These are phyloP conservation scores for Naganishia onofrii DNA, from an alignment of 768 basidiomycete genomes.

Conservation along the genomic window DNA sequence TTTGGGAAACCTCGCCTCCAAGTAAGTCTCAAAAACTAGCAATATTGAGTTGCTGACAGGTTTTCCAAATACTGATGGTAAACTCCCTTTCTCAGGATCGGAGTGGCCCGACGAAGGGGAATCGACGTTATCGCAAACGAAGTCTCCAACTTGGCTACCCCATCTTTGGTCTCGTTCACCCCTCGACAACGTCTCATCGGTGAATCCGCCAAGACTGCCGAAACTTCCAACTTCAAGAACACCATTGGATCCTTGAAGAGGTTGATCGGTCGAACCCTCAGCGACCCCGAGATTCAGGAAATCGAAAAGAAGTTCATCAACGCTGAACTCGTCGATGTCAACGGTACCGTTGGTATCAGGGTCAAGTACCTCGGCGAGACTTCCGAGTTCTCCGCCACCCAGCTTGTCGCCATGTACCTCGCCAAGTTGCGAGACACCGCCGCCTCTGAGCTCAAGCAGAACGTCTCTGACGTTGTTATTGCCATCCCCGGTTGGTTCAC, in stretches of 20 bases:
- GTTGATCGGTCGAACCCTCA: conserved; percentile 74
- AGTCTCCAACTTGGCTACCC: conserved; percentile 92
- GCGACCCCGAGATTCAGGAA: conserved; percentile 70
- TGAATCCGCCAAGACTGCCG: conserved; percentile 93
- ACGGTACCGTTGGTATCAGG: conserved; percentile 79
- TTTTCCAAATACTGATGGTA: conserved; percentile 31
- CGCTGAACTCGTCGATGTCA: conserved; percentile 77
- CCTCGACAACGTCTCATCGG: conserved; percentile 86
- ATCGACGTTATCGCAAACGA: conserved; percentile 99
- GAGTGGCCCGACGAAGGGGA: conserved; percentile 89
- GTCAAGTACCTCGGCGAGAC: conserved; percentile 84
- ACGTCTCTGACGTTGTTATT: conserved; percentile 88
- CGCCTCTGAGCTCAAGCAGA: conserved; percentile 74
- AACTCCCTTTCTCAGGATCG: conserved; percentile 62
- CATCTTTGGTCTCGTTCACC: conserved; percentile 95
- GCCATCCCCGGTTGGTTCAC: conserved; percentile 97
- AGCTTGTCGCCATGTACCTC: conserved; percentile 86
- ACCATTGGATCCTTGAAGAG: conserved; percentile 91
- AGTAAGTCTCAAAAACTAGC: conserved; percentile 45
- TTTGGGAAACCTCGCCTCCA: conserved; percentile 83
- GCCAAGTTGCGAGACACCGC: conserved; percentile 87
- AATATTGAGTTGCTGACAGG: conserved; percentile 56
- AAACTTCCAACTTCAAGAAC: conserved; percentile 97
- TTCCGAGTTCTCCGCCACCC: conserved; percentile 76
- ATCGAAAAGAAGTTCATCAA: conserved; percentile 89